phyloP scores from a whole-genome alignment of 495 filamentous ascomycete genomes.

The Talaromyces borbonicus region DNA sequence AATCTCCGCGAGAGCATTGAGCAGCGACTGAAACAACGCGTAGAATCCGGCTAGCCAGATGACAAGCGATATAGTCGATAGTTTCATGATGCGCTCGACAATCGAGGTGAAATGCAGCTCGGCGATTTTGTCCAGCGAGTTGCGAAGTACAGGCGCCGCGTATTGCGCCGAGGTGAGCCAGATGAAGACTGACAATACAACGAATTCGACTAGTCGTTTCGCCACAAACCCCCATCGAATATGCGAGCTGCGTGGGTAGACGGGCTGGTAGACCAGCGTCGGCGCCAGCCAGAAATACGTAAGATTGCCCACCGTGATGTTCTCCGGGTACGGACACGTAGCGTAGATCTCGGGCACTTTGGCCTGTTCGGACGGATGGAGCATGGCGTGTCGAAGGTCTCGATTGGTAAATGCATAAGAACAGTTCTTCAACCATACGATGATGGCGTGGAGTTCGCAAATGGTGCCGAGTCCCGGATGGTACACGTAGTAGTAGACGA shows the following conservation, averaged over 20 bases:
- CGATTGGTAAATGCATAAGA: constrained; percentile 96
- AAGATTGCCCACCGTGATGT: constrained; percentile 79
- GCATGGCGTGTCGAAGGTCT: constrained; percentile 79
- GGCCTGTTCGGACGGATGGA: constrained; percentile 50
- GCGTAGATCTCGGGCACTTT: constrained; percentile 70
- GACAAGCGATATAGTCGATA: constrained; percentile 84
- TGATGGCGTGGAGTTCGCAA: constrained; percentile 82
- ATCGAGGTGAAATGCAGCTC: constrained; percentile 74
- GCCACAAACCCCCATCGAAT: constrained; percentile 81
- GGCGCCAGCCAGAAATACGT: constrained; percentile 96
- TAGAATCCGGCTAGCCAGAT: constrained; percentile 98
- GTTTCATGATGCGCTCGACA: constrained; percentile 81
- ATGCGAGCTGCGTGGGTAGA: constrained; percentile 70
- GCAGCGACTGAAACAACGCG: constrained; percentile 78
- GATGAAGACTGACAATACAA: constrained; percentile 70
- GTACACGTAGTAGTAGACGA: constrained; percentile 82
- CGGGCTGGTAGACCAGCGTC: constrained; percentile 92
- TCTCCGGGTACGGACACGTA: constrained; percentile 77
- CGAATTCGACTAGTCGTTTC: constrained; percentile 69
- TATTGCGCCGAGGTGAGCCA: constrained; percentile 93
- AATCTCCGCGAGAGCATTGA: constrained; percentile 87
- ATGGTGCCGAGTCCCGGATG: constrained; percentile 90
- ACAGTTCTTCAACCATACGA: constrained; percentile 90
- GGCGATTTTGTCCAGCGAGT: constrained; percentile 78
- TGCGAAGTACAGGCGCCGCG: constrained; percentile 76